phyloP scores from a whole-genome alignment of 1,139 yeast genomes.

The Lodderomyces metapsilosis region DNA sequence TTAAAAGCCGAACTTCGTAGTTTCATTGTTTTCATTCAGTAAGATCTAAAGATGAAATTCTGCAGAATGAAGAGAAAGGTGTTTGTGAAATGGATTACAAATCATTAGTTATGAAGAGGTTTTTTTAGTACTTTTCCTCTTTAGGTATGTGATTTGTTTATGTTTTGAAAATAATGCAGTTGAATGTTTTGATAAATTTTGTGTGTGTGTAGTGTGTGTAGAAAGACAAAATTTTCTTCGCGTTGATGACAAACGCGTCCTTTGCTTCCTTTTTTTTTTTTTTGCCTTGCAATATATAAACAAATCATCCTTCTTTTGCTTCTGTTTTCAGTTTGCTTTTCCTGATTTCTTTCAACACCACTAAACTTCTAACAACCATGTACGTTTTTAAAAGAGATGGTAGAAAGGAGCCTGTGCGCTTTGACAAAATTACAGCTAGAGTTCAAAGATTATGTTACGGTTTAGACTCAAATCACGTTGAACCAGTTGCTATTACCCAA shows the following conservation, averaged over 20 bases:
- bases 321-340: neutral
- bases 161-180: no score
- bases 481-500: constrained; percentile 86
- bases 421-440: constrained; percentile 61
- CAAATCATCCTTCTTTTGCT: no score
- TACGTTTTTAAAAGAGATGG: constrained; percentile 68
- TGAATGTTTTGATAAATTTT: no score
- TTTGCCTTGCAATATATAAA: neutral
- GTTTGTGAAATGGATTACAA: neutral
- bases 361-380: constrained; percentile 23
- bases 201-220: no score
- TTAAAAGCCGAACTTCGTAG: no score
- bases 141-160: no score
- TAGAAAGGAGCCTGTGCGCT: constrained; percentile 81
- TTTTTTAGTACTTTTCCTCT: no score
- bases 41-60: no score
- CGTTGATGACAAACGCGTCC: constrained; percentile 1
- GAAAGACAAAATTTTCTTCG: no score
- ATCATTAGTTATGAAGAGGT: no score
- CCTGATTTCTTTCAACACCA: neutral
- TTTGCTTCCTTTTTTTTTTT: neutral
- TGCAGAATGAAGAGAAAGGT: no score
- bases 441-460: constrained; percentile 68
- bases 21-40: no score
- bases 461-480: constrained; percentile 78